These are phyloP conservation scores for Mortierella sp. DNA, from an alignment of 371 early-diverging fungal species.

Conservation along the genomic window DNA sequence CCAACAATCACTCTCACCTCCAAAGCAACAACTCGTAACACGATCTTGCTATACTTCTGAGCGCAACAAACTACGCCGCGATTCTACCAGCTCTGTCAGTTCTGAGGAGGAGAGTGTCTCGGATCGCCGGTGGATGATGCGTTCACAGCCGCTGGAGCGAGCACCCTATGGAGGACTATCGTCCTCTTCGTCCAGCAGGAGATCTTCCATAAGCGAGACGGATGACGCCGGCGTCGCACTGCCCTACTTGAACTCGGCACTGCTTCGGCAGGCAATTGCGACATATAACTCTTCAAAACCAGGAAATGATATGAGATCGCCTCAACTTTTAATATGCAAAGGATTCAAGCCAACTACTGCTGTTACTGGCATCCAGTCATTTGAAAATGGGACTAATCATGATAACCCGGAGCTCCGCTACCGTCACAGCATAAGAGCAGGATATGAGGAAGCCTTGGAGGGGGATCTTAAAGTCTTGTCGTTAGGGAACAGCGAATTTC, in stretches of 20 bases:
- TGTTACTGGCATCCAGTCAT: background rate
- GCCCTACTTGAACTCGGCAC: constrained; percentile 29
- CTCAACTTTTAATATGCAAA: constrained; percentile 2
- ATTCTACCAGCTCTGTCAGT: constrained; percentile 13
- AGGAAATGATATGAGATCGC: background rate
- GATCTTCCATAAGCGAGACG: constrained; percentile 16
- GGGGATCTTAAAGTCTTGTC: background rate
- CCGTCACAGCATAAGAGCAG: background rate
- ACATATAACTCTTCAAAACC: constrained; percentile 41
- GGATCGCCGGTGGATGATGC: constrained; percentile 8
- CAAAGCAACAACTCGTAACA: constrained; percentile 9
- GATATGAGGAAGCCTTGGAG: constrained; percentile 3
- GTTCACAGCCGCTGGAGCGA: background rate
- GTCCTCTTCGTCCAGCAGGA: constrained; percentile 28
- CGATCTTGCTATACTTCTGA: constrained; percentile 7
- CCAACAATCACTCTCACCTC: constrained; percentile 11
- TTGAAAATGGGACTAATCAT: constrained; percentile 12
- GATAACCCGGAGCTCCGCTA: background rate
- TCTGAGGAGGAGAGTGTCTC: constrained; percentile 19
- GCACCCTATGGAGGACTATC: constrained; percentile 4
- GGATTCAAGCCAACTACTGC: constrained; percentile 18
- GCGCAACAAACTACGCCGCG: constrained; percentile 16
- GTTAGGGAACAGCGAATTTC: background rate
- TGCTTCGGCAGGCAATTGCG: constrained; percentile 47
- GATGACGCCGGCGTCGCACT: constrained; percentile 10